Evolutionary conservation across 176 grass and related monocot species (phyloP), one percentile per base, ranked within the genome.

Genomic region (Avena eriantha): DNA sequence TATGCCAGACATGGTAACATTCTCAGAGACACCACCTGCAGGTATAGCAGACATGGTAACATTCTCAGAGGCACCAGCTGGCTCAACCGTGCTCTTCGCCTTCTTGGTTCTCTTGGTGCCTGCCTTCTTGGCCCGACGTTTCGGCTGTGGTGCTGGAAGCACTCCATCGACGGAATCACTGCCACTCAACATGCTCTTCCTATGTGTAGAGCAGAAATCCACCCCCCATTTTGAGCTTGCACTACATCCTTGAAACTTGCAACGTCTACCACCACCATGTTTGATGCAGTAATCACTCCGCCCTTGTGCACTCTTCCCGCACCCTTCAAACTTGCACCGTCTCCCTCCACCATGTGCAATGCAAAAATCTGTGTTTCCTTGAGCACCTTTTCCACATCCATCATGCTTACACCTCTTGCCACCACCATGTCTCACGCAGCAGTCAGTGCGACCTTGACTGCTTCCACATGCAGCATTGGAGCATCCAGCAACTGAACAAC

Each of bases 301-400:
- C 9, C 88, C 88, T 76, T 90, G 88, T 53, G 88, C 88, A 50
- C 88, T 90, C 59, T 90, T 90, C 33, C 70, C 71, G 3, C 88
- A 90, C 75, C 58, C 83, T 90, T 86, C 88, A 59, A 70, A 85
- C 61, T 86, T 90, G 26, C 88, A 90, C 14, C 88, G 88, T 70
- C 77, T 90, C 4, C 88, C 87, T 8, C 87, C 87, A 66, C 87
- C 87, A 73, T 89, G 87, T 24, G 31, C 76, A 21, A 89, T 84
- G 61, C 88, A 90, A 55, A 86, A 90, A 39, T 86, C 83, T 46
- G 88, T 90, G 77, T 86, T 85, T 72, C 88, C 88, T 69, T 86
- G 83, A 7, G 88, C 88, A 51, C 88, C 83, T 53, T 90, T 90
- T 10, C 41, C 55, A 36, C 87, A 89, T 35, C 75, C 81, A 43